Evolutionary conservation across 805 yeast species (phyloP).

Genomic region (Starmerella khaoyaiensis): DNA sequence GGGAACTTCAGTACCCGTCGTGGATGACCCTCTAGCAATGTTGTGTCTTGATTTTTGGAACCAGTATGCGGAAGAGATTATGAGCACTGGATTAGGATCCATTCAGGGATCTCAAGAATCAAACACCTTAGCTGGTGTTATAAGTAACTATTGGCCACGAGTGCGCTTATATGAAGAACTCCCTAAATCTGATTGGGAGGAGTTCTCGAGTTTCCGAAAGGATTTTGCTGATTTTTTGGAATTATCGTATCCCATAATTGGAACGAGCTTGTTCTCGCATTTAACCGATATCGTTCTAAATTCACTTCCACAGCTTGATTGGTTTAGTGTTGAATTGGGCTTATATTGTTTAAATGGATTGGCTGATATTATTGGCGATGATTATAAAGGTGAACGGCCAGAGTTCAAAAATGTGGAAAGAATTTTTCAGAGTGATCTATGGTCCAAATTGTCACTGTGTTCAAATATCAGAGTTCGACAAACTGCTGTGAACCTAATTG

Average conservation of each 20-base stretch:
- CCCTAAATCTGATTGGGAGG: slow-evolving; percentile 32
- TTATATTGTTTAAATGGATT: slow-evolving; percentile 46
- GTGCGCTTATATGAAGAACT: slow-evolving; percentile 31
- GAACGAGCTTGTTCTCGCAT: slow-evolving; percentile 36
- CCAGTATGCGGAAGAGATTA: slow-evolving; percentile 24
- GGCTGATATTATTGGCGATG: slow-evolving; percentile 37
- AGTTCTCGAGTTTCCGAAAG: slow-evolving; percentile 53
- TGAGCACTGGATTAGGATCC: slow-evolving; percentile 23
- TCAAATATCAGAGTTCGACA: slow-evolving; percentile 29
- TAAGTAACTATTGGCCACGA: slow-evolving; percentile 57
- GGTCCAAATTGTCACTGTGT: slow-evolving; percentile 23
- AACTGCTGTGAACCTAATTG: slow-evolving; percentile 44
- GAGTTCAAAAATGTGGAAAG: slow-evolving; percentile 26
- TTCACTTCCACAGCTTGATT: slow-evolving; percentile 15
- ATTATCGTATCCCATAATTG: slow-evolving; percentile 52
- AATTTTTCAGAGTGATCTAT: slow-evolving; percentile 25
- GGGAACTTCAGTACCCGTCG: slow-evolving; percentile 16
- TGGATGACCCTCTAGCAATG: slow-evolving; percentile 24
- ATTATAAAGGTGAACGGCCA: slow-evolving; percentile 13
- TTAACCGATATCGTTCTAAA: slow-evolving; percentile 26
- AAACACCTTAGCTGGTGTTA: slow-evolving; percentile 27
- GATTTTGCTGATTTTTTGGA: slow-evolving; percentile 73
- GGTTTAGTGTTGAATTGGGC: slow-evolving; percentile 46
- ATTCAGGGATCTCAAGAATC: slow-evolving; percentile 27
- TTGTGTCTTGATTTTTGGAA: slow-evolving; percentile 29